These are phyloP conservation scores for Houttuynia cordata DNA, from an alignment of 164 flowering plant species.

Conservation along the genomic window DNA sequence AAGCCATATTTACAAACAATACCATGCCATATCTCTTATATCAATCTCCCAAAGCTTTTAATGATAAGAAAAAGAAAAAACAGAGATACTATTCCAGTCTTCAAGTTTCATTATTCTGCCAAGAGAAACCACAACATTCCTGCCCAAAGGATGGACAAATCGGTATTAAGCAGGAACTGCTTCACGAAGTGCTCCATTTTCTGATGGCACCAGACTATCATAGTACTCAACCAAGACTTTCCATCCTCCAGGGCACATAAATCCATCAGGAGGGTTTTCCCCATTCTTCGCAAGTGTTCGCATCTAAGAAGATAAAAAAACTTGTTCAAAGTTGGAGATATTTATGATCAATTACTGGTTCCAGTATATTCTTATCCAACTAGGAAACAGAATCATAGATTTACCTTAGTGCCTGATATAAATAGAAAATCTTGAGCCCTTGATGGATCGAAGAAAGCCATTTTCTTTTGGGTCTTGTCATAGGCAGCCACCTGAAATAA, in stretches of 20 bases:
- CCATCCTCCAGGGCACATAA: conserved; percentile 98
- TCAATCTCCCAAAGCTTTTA: too few relatives aligned
- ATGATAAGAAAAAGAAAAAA: too few relatives aligned
- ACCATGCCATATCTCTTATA: too few relatives aligned
- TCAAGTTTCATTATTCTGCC: too few relatives aligned
- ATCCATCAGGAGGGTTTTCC: conserved; percentile 89
- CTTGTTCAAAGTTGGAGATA: not conserved
- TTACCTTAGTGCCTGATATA: conserved; percentile 98
- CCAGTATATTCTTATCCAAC: too few relatives aligned
- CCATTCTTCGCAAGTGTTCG: conserved; percentile 72
- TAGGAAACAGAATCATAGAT: not conserved
- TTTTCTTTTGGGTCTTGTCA: conserved; percentile 67
- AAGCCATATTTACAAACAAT: too few relatives aligned
- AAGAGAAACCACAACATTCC: too few relatives aligned
- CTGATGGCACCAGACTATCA: conserved; percentile 43
- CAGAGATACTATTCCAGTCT: too few relatives aligned
- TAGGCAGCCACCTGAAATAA: conserved; percentile 87
- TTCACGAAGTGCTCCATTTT: conserved; percentile 41
- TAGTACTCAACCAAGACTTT: conserved; percentile 82
- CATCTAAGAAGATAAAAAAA: conserved; percentile 52
- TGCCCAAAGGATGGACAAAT: too few relatives aligned
- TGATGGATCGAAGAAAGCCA: conserved; percentile 97
- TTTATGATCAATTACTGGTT: too few relatives aligned
- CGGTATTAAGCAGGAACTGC: conserved; percentile 38
- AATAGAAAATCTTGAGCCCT: conserved; percentile 84